Evolutionary conservation across 2,329 filamentous ascomycete genomes (phyloP).

Genomic region (Bipolaris gigantea): DNA sequence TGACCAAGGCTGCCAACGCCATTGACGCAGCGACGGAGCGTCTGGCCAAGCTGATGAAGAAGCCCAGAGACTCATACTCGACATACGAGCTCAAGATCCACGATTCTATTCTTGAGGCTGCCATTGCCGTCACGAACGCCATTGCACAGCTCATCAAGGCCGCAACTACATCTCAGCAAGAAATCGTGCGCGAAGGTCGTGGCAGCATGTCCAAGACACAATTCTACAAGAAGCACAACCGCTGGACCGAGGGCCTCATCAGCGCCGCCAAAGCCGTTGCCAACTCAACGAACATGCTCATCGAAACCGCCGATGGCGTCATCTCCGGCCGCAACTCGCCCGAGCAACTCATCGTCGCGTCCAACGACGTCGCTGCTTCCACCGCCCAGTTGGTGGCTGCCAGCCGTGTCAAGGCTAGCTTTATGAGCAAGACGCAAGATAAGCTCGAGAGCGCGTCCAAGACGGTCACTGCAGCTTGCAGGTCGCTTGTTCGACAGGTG

Average conservation of each 20-base stretch:
- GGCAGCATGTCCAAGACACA: slow-evolving; percentile 85
- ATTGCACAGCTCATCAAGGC: slow-evolving; percentile 95
- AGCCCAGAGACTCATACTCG: slow-evolving; percentile 91
- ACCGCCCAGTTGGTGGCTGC: slow-evolving; percentile 96
- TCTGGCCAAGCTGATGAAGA: slow-evolving; percentile 89
- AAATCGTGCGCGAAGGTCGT: slow-evolving; percentile 92
- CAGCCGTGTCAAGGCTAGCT: slow-evolving; percentile 92
- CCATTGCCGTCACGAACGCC: slow-evolving; percentile 88
- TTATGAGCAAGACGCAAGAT: slow-evolving; percentile 98
- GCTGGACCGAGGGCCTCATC: slow-evolving; percentile 97
- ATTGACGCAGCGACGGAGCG: slow-evolving; percentile 91
- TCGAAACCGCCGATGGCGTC: slow-evolving; percentile 96
- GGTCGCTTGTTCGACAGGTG: slow-evolving; percentile 86
- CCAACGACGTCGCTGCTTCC: slow-evolving; percentile 93
- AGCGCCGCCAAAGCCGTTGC: slow-evolving; percentile 97
- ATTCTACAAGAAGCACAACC: slow-evolving; percentile 99
- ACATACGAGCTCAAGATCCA: slow-evolving; percentile 97
- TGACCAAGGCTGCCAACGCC: slow-evolving; percentile 91
- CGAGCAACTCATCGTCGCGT: slow-evolving; percentile 96
- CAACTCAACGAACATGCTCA: slow-evolving; percentile 88
- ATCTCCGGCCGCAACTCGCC: slow-evolving; percentile 89
- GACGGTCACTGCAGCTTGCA: slow-evolving; percentile 86
- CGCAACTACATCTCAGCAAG: slow-evolving; percentile 87
- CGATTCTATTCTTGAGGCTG: slow-evolving; percentile 91
- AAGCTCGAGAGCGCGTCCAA: slow-evolving; percentile 87